Percentiles rank a stretch among this genome's conserved stretches.
Evolutionary conservation across 2,329 filamentous ascomycete species (phyloP).

Genomic region (Trichoderma atroviride): DNA sequence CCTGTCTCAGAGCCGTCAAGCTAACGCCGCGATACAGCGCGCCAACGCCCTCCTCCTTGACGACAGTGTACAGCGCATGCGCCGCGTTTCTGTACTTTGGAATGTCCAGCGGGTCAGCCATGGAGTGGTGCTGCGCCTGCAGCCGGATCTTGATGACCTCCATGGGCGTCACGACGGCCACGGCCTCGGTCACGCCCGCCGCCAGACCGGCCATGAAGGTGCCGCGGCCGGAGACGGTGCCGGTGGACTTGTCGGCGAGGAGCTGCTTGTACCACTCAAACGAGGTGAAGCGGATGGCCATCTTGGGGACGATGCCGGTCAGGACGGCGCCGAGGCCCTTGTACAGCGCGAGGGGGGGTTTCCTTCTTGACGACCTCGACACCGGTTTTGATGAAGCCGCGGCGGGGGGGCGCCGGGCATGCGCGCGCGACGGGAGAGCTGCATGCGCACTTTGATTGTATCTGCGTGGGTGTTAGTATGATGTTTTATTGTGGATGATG

Average conservation of each 20-base stretch:
- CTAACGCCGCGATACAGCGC: slow-evolving; percentile 92
- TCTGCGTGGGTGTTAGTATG: slow-evolving; percentile 52
- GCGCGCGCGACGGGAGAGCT: slow-evolving; percentile 84
- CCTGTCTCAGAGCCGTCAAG: slow-evolving; percentile 89
- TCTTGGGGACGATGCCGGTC: slow-evolving; percentile 96
- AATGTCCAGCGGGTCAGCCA: slow-evolving; percentile 93
- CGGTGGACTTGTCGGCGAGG: slow-evolving; percentile 69
- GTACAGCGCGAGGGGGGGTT: slow-evolving; percentile 90
- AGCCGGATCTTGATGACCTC: slow-evolving; percentile 98
- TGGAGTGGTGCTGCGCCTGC: slow-evolving; percentile 96
- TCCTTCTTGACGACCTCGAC: slow-evolving; percentile 84
- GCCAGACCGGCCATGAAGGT: slow-evolving; percentile 80
- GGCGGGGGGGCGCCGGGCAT: slow-evolving; percentile 82
- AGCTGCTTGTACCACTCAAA: slow-evolving; percentile 94
- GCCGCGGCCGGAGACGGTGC: slow-evolving; percentile 67
- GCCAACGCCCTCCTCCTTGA: slow-evolving; percentile 85
- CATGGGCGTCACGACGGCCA: slow-evolving; percentile 96
- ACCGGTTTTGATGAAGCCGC: slow-evolving; percentile 87
- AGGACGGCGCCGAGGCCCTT: slow-evolving; percentile 97
- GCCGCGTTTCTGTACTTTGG: slow-evolving; percentile 98
- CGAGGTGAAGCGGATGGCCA: slow-evolving; percentile 98
- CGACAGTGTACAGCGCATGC: slow-evolving; percentile 78
- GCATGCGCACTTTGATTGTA: slow-evolving; percentile 99
- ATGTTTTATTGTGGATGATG: neutral
- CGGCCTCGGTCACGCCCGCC: slow-evolving; percentile 94